Percentiles rank a stretch among this genome's conserved stretches.
Evolutionary conservation across 2,329 filamentous ascomycete genomes (phyloP).

Genomic region (Stemphylium vesicarium): DNA sequence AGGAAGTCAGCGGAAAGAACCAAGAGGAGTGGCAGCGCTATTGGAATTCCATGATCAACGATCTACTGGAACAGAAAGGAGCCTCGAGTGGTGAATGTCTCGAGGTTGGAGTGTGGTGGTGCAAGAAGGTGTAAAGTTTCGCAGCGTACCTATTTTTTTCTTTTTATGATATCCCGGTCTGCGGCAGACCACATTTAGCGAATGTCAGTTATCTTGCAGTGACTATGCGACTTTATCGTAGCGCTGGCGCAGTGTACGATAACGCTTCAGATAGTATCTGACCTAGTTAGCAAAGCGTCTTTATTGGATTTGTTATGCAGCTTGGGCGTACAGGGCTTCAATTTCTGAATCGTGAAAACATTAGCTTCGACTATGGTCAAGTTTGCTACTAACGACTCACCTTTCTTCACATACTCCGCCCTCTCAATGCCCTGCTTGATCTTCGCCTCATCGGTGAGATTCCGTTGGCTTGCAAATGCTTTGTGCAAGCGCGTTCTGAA

Average conservation of each 20-base stretch:
- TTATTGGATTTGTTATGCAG: not conserved
- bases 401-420: conserved; percentile 91
- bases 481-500: conserved; percentile 82
- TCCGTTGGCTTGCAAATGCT: conserved; percentile 79
- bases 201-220: conserved; percentile 3
- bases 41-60: conserved; percentile 85
- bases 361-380: not conserved
- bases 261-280: conserved; percentile 91
- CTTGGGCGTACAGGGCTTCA: conserved; percentile 77
- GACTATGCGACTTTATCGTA: conserved; percentile 62
- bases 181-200: conserved; percentile 17
- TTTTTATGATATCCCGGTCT: conserved; percentile 35
- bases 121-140: conserved; percentile 57
- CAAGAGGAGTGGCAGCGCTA: conserved; percentile 92
- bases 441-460: conserved; percentile 72
- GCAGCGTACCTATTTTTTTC: conserved; percentile 28
- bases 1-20: conserved; percentile 83
- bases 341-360: conserved; percentile 67
- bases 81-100: conserved; percentile 85
- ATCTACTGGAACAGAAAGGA: conserved; percentile 79
- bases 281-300: conserved; percentile 3
- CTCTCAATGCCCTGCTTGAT: conserved; percentile 77
- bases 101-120: conserved; percentile 70
- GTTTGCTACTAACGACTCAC: conserved; percentile 52
- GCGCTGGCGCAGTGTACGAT: conserved; percentile 81